Evolutionary conservation across 768 basidiomycete genomes (phyloP).

Genomic region (Pholiota molesta): DNA sequence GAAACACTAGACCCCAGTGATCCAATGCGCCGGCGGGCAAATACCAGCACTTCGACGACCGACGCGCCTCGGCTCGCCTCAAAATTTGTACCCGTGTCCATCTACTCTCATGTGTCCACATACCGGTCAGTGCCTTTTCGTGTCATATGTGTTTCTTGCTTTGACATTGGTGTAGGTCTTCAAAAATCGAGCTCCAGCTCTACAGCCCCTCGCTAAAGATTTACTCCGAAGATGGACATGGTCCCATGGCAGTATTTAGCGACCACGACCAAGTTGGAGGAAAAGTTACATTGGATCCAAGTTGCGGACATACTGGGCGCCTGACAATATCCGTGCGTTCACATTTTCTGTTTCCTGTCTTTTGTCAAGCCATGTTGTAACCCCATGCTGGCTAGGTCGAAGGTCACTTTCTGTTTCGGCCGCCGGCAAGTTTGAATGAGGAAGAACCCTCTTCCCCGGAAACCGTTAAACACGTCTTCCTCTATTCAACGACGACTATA

Average conservation of each 20-base stretch:
- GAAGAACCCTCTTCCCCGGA: constrained; percentile 15
- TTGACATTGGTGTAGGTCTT: constrained; percentile 37
- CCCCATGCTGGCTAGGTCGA: constrained; percentile 50
- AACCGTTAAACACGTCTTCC: constrained; percentile 49
- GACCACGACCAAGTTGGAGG: constrained; percentile 64
- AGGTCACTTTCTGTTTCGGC: constrained; percentile 56
- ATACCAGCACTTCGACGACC: constrained; percentile 30
- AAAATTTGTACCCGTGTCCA: constrained; percentile 35
- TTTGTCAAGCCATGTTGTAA: not conserved
- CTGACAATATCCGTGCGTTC: constrained; percentile 55
- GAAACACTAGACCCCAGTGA: constrained; percentile 19
- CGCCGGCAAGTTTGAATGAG: constrained; percentile 28
- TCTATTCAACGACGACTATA: constrained; percentile 47
- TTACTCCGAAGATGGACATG: constrained; percentile 33
- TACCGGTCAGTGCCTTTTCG: constrained; percentile 43
- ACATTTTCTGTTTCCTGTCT: constrained; percentile 1
- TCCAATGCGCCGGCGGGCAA: constrained; percentile 26
- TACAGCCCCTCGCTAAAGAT: constrained; percentile 64
- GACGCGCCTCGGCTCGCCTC: constrained; percentile 34
- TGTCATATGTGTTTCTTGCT: not conserved
- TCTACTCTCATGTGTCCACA: constrained; percentile 49
- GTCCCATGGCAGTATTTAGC: constrained; percentile 57
- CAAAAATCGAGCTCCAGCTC: constrained; percentile 62
- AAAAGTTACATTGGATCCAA: constrained; percentile 58
- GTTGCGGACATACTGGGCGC: constrained; percentile 54